These are phyloP conservation scores for Saccharomyces hybrid DNA, from an alignment of 1,139 yeast species.

Conservation along the genomic window DNA sequence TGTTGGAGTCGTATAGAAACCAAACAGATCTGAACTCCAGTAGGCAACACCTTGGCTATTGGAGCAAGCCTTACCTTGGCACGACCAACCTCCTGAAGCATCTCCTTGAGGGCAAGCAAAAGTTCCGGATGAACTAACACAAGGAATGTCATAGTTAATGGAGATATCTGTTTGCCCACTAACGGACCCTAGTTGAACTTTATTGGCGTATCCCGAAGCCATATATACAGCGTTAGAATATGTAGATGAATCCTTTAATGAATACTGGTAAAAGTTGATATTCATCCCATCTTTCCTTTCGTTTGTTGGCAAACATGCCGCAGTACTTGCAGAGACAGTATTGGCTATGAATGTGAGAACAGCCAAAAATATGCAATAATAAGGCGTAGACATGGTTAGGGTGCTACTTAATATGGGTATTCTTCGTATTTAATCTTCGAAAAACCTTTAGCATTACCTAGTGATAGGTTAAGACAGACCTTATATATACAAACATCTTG, in stretches of 20 bases:
- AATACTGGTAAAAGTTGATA: not conserved
- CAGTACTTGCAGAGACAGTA: not conserved
- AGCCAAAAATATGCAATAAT: not conserved
- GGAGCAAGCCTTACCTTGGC: not conserved
- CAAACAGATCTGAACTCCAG: slow-evolving; percentile 2
- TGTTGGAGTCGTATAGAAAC: slow-evolving; percentile 2
- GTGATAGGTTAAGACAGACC: no score
- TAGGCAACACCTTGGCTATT: not conserved
- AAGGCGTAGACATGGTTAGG: not conserved
- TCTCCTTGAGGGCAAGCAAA: not conserved
- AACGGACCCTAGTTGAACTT: not conserved
- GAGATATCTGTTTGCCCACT: not conserved
- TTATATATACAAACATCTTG: not conserved
- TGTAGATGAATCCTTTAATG: not conserved
- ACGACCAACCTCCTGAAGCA: not conserved
- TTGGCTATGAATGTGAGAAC: not conserved
- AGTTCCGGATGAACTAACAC: slow-evolving; percentile 24
- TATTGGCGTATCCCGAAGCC: not conserved
- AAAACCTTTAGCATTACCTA: no score
- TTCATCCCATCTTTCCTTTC: not conserved
- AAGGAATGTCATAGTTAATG: slow-evolving; percentile 13
- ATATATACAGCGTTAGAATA: not conserved
- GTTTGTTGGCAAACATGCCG: not conserved
- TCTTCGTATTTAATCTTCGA: no score
- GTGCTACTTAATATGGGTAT: not conserved